Evolutionary conservation across 2,329 filamentous ascomycete species (phyloP), one percentile per base, ranked within the genome.

Genomic region (Ploettnerulaceae sp.): DNA sequence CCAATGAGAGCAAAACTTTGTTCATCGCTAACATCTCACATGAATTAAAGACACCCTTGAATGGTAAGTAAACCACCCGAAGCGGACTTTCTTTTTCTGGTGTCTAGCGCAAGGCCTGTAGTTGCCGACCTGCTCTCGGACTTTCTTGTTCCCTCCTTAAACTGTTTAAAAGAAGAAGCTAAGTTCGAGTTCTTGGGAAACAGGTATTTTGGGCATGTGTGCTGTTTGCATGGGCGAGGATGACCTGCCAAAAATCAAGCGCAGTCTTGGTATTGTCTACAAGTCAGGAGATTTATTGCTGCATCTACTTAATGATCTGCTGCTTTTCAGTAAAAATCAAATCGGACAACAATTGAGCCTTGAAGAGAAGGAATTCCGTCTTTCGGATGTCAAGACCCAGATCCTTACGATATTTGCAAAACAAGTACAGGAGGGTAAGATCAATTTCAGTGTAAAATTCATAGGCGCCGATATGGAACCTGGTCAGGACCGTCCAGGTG

Each of bases 261-360:
- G 89, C 56, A 93, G 86, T 1, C 72, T 96, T 4, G 86, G 88
- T 58, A 89, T 89, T 14, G 82, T 96, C 15, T 95, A 95, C 67
- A 93, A 90, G 66, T 91, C 86, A 17, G 88, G 80, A 17, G 90
- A 96, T 63, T 67, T 95, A 5, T 69, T 96, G 6, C 71, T 95
- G 2, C 89, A 95, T 61, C 75, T 96, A 1, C 72, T 96, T 6
- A 93, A 93, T 31, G 90, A 96, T 69, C 73, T 96, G 3, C 69
- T 96, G 29, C 95, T 87, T 26, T 96, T 96, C 67, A 93, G 87
- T 62, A 95, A 95, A 67, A 95, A 96, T 60, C 89, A 95, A 65
- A 89, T 95, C 40, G 89, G 89, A 2, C 86, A 94, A 57, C 82
- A 90, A 52, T 71, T 95, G 33, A 83, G 73, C 31, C 71, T 95